These are phyloP conservation scores for Xylaria multiplex DNA, from an alignment of 2,329 filamentous ascomycete genomes.

Conservation along the genomic window DNA sequence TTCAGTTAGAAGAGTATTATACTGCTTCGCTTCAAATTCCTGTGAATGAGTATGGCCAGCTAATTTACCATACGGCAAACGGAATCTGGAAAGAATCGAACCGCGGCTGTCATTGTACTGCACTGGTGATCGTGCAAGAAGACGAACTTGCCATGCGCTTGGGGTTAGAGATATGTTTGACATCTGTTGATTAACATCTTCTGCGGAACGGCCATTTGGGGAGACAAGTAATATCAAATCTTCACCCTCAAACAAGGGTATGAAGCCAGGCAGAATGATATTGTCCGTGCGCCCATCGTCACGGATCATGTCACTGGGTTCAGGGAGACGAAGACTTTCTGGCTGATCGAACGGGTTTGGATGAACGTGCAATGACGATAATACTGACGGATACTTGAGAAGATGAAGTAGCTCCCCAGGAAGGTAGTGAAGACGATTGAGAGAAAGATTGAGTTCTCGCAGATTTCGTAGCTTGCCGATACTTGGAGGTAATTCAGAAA, in stretches of 20 bases:
- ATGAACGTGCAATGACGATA: conserved; percentile 65
- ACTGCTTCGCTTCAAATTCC: conserved; percentile 13
- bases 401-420: conserved; percentile 72
- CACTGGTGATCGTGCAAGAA: conserved; percentile 46
- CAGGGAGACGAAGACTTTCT: conserved; percentile 30
- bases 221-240: not conserved
- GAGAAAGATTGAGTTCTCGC: conserved; percentile 70
- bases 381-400: conserved; percentile 55
- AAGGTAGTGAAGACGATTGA: conserved; percentile 69
- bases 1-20: conserved; percentile 40
- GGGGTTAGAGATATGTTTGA: not conserved
- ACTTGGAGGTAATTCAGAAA: conserved; percentile 68
- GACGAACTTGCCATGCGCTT: conserved; percentile 38
- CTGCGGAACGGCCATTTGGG: conserved; percentile 10
- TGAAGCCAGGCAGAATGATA: not conserved
- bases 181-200: conserved; percentile 2
- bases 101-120: conserved; percentile 49
- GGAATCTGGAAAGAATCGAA: conserved; percentile 44
- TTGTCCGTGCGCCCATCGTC: not conserved
- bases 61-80: conserved; percentile 35
- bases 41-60: not conserved
- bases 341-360: conserved; percentile 71
- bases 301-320: not conserved
- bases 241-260: not conserved
- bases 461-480: conserved; percentile 69